Evolutionary conservation across 2,329 filamentous ascomycete genomes (phyloP), one percentile per base, ranked within the genome.

Genomic region (Ophiostoma sp.): DNA sequence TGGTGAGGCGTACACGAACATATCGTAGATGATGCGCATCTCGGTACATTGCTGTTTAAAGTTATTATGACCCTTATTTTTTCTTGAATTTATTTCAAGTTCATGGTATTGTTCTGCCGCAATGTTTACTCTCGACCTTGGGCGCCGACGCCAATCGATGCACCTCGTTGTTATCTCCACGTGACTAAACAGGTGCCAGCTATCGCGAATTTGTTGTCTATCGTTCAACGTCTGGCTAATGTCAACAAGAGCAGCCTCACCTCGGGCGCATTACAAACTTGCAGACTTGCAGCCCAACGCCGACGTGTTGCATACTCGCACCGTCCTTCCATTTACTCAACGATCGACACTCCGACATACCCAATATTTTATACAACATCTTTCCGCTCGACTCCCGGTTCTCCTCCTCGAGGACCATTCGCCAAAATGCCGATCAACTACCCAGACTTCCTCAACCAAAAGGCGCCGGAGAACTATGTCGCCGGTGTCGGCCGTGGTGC

Each of bases 401-500:
- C 39, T 8, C 20, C 57, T 33, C 31, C 64, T 10, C 52, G 67
- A 52, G 44, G 27, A 33, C 31, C 54, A 35, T 67, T 33, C 68
- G 73, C 72, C 72, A 80, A 73, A n/a, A 87, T 86, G 85, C 80
- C 85, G 44, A 36, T 69, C 57, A 41, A 27, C 36, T 67, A 67
- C 23, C 86, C 87, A 77, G 93, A 97, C 80, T 98, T 98, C 77
- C 81, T 98, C 72, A 94, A 86, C 80, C 93, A 96, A 80, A 89
- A 90, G 73, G 90, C 91, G 70, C 91, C 91, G 15, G 91, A 93
- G 76, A 94, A 94, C 80, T 94, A 94, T 77, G 94, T 99, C 73
- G 95, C 95, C 74, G 95, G 95, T 86, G 89, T 99, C 73, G 95
- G 95, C 81, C 91, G 96, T 85, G 95, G 95, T 81, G 96, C 96